Evolutionary conservation across 805 yeast species (phyloP).

Genomic region (Pichia californica): DNA sequence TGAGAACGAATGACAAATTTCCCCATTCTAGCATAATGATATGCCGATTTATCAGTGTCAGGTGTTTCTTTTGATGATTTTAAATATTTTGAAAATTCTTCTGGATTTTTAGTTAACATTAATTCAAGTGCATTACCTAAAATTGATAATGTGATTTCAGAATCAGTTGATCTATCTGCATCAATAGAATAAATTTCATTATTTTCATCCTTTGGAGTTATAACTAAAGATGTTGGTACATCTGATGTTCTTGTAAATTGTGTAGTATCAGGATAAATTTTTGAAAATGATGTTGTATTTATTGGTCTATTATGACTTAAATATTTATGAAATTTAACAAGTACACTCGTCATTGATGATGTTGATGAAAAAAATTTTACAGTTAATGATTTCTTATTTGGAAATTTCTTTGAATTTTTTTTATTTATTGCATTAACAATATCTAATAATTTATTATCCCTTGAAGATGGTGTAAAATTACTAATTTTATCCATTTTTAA

Average conservation of each 20-base stretch:
- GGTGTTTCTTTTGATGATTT: conserved; percentile 11
- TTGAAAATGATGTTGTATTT: conserved; percentile 40
- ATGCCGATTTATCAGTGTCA: conserved; percentile 24
- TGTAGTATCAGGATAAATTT: conserved; percentile 33
- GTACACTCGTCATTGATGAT: conserved; percentile 73
- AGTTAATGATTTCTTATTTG: conserved; percentile 3
- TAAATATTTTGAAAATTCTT: conserved; percentile 40
- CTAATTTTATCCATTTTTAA: conserved; percentile 56
- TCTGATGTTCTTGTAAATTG: conserved; percentile 38
- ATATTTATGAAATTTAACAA: conserved; percentile 68
- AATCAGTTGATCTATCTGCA: conserved; percentile 59
- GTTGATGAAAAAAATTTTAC: conserved; percentile 68
- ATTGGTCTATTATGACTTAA: conserved; percentile 56
- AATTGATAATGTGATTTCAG: conserved; percentile 60
- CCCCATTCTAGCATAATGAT: conserved; percentile 68
- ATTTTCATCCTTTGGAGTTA: conserved; percentile 34
- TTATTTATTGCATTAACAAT: conserved; percentile 33
- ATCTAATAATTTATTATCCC: conserved; percentile 47
- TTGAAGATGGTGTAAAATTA: conserved; percentile 57
- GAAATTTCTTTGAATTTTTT: background rate
- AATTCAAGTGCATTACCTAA: conserved; percentile 79
- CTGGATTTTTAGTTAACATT: conserved; percentile 55
- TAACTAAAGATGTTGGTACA: conserved; percentile 50
- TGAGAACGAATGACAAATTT: conserved; percentile 82
- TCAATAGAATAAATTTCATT: conserved; percentile 52